Evolutionary conservation across 495 filamentous ascomycete genomes (phyloP).

Genomic region (Oleoguttula mirabilis): DNA sequence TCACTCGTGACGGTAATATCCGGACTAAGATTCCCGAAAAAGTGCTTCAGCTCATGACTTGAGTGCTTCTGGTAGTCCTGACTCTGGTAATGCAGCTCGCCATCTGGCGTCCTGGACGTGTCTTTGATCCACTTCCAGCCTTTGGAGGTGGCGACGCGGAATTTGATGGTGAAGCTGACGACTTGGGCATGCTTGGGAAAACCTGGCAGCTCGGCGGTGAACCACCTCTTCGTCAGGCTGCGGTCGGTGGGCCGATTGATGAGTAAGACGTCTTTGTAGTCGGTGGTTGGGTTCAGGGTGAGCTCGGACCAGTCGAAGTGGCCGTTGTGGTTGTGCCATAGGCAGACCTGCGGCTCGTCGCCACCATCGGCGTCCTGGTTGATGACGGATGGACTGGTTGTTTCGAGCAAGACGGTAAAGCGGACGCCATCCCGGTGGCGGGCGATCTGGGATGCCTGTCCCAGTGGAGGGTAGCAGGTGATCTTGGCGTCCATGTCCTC

Average conservation of each 20-base stretch:
- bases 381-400: constrained; percentile 1
- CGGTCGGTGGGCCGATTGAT: constrained; percentile 3
- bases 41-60: constrained; percentile 40
- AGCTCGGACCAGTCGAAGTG: constrained; percentile 38
- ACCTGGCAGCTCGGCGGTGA: constrained; percentile 26
- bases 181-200: constrained; percentile 27
- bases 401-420: constrained; percentile 62
- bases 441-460: constrained; percentile 51
- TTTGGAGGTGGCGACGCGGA: constrained; percentile 41
- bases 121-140: constrained; percentile 70
- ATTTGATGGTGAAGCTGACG: constrained; percentile 65
- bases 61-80: constrained; percentile 12
- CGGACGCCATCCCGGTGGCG: constrained; percentile 19
- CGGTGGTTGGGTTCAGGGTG: constrained; percentile 21
- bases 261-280: constrained; percentile 16
- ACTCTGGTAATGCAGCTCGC: constrained; percentile 13
- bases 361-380: constrained; percentile 27
- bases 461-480: constrained; percentile 53
- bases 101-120: constrained; percentile 35
- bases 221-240: constrained; percentile 24
- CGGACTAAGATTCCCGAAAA: constrained; percentile 48
- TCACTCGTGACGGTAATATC: constrained; percentile 44
- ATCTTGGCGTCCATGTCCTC: constrained; percentile 38
- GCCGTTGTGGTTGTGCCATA: constrained; percentile 58
- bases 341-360: constrained; percentile 55